phyloP scores from a whole-genome alignment of 2,329 filamentous ascomycete species.

The Alternaria consortialis region DNA sequence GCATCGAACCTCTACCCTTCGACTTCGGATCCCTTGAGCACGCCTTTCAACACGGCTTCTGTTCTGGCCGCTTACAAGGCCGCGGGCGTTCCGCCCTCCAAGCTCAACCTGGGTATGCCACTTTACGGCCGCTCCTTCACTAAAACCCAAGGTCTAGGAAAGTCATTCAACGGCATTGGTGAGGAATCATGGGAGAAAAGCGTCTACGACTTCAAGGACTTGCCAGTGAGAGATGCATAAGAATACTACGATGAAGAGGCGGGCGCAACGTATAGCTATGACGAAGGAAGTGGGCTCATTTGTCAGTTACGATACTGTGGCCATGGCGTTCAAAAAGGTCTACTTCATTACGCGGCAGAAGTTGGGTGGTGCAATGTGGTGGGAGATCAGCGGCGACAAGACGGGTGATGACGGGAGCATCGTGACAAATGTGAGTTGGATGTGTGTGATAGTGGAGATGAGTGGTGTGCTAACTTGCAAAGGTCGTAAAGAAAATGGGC shows the following conservation, averaged over 20 bases:
- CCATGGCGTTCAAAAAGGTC: slow-evolving; percentile 74
- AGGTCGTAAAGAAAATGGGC: slow-evolving; percentile 53
- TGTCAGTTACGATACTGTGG: slow-evolving; percentile 78
- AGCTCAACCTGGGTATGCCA: slow-evolving; percentile 91
- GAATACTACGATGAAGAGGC: slow-evolving; percentile 71
- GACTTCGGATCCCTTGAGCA: slow-evolving; percentile 65
- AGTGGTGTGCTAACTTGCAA: neutral
- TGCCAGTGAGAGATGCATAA: slow-evolving; percentile 73
- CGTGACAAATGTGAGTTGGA: slow-evolving; percentile 55
- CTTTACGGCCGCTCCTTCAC: slow-evolving; percentile 88
- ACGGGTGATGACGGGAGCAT: slow-evolving; percentile 68
- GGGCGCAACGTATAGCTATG: slow-evolving; percentile 81
- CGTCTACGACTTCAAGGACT: slow-evolving; percentile 86
- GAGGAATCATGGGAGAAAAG: slow-evolving; percentile 80
- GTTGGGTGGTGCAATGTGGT: slow-evolving; percentile 96
- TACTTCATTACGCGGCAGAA: slow-evolving; percentile 71
- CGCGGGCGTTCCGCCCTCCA: slow-evolving; percentile 68
- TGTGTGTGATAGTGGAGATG: neutral
- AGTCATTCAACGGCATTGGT: slow-evolving; percentile 74
- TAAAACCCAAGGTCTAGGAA: slow-evolving; percentile 77
- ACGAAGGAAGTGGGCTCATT: slow-evolving; percentile 69
- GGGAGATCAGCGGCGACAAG: slow-evolving; percentile 85
- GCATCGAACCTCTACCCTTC: slow-evolving; percentile 80
- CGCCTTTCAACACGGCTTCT: slow-evolving; percentile 78
- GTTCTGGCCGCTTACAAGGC: slow-evolving; percentile 76